phyloP scores from a whole-genome alignment of 2,329 filamentous ascomycete genomes.

The Dothistroma pini region DNA sequence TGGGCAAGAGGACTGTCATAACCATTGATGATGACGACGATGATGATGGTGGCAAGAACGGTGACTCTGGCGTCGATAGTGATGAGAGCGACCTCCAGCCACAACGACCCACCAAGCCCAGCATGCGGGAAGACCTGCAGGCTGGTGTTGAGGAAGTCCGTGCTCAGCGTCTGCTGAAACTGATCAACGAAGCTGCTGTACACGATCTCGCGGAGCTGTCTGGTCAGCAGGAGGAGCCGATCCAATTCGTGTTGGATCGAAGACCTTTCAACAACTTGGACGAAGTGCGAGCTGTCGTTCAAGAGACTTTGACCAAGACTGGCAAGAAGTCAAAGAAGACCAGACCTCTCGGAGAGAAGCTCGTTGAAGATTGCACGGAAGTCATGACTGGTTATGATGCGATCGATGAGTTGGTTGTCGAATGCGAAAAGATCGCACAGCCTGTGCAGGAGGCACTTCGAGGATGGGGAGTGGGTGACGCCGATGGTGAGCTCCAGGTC shows the following conservation, averaged over 20 bases:
- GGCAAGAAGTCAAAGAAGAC: slow-evolving; percentile 50
- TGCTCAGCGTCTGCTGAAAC: slow-evolving; percentile 59
- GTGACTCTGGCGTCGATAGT: slow-evolving; percentile 28
- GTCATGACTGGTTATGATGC: slow-evolving; percentile 79
- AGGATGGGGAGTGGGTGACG: slow-evolving; percentile 62
- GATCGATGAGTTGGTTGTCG: slow-evolving; percentile 74
- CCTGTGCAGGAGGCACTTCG: slow-evolving; percentile 63
- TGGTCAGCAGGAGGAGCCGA: slow-evolving; percentile 65
- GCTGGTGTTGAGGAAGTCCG: slow-evolving; percentile 18
- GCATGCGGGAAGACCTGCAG: slow-evolving; percentile 3
- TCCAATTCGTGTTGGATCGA: slow-evolving; percentile 65
- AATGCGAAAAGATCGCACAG: slow-evolving; percentile 70
- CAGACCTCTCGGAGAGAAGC: slow-evolving; percentile 58
- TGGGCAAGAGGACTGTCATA: slow-evolving; percentile 28
- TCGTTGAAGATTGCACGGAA: slow-evolving; percentile 63
- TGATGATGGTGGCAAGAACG: slow-evolving; percentile 45
- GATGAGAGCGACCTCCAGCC: slow-evolving; percentile 21
- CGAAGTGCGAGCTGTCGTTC: slow-evolving; percentile 62
- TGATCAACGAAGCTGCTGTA: slow-evolving; percentile 75
- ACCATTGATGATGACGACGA: slow-evolving; percentile 35
- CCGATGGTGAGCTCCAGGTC: slow-evolving; percentile 58
- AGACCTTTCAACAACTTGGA: slow-evolving; percentile 69
- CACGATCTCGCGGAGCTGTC: slow-evolving; percentile 80
- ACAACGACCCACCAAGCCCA: slow-evolving; percentile 9
- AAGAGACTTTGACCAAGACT: slow-evolving; percentile 46